These are phyloP conservation scores for Boletus vinaceobasis DNA, from an alignment of 768 basidiomycete genomes.

Conservation along the genomic window DNA sequence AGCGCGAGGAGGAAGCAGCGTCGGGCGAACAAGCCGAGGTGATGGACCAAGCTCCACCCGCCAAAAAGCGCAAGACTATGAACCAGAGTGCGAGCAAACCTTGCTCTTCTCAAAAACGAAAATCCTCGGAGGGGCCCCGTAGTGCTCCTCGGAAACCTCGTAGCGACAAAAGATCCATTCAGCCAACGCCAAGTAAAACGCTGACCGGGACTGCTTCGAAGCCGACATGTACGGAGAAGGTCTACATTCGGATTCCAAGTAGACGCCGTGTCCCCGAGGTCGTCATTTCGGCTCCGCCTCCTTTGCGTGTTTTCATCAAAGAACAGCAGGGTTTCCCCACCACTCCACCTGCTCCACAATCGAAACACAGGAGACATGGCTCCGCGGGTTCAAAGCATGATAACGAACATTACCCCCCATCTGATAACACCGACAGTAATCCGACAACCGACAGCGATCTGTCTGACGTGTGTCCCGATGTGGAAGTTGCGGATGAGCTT, in stretches of 20 bases:
- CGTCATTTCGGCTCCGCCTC: slow-evolving; percentile 13
- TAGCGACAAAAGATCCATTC: slow-evolving; percentile 12
- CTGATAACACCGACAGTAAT: slow-evolving; percentile 21
- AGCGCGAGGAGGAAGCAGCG: slow-evolving; percentile 47
- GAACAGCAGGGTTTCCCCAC: slow-evolving; percentile 12
- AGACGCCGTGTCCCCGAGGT: slow-evolving; percentile 18
- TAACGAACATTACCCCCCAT: slow-evolving; percentile 20
- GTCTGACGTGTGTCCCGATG: slow-evolving; percentile 25
- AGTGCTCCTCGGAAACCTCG: slow-evolving; percentile 33
- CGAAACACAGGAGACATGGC: slow-evolving; percentile 19
- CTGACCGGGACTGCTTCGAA: slow-evolving; percentile 17
- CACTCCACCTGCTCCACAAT: slow-evolving; percentile 22
- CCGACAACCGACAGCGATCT: slow-evolving; percentile 20
- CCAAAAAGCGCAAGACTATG: slow-evolving; percentile 25
- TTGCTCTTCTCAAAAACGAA: slow-evolving; percentile 20
- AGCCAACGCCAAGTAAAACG: slow-evolving; percentile 16
- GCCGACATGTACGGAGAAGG: slow-evolving; percentile 21
- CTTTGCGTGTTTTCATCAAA: slow-evolving; percentile 9
- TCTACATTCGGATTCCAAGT: slow-evolving; percentile 24
- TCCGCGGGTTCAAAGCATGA: slow-evolving; percentile 17
- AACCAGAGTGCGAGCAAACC: slow-evolving; percentile 11
- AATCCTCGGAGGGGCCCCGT: slow-evolving; percentile 20
- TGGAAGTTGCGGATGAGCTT: slow-evolving; percentile 25
- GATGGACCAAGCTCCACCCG: slow-evolving; percentile 13
- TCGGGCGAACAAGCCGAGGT: slow-evolving; percentile 13